Conservation (phyloP, 192 early-diverging fungal species). For the Podila epigama region DNA sequence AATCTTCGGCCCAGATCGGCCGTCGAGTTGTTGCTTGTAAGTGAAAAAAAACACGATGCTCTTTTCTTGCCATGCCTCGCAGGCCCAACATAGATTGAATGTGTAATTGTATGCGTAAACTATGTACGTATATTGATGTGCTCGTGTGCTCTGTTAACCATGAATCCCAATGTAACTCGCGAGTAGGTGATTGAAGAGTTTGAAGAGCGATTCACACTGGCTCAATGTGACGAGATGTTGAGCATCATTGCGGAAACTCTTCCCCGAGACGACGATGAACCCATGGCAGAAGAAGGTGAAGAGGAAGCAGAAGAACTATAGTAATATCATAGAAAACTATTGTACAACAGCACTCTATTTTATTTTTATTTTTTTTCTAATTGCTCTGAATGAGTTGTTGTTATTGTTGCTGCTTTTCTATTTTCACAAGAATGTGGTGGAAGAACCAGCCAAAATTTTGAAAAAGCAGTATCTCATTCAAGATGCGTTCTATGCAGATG, state of each 20-base stretch:
- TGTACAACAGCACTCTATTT: too few species aligned
- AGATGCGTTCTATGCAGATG: too few species aligned
- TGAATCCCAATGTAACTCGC: too few species aligned
- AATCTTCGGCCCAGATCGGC: slow-evolving; percentile 70
- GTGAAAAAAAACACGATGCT: background rate
- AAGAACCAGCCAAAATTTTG: too few species aligned
- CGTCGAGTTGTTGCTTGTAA: slow-evolving; percentile 73
- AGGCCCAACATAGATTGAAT: too few species aligned
- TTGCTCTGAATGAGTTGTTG: too few species aligned
- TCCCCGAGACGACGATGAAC: slow-evolving; percentile 58
- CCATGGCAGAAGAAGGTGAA: slow-evolving; percentile 39
- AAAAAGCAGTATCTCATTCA: too few species aligned
- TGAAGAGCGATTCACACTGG: slow-evolving; percentile 66
- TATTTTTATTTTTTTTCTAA: too few species aligned
- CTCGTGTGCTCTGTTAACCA: background rate
- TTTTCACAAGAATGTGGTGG: too few species aligned
- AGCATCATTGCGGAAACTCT: slow-evolving; percentile 54
- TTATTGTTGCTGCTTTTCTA: too few species aligned
- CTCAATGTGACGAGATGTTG: slow-evolving; percentile 61
- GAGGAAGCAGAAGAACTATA: slow-evolving; percentile 36
- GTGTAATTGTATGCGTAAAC: background rate
- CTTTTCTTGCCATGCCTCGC: too few species aligned
- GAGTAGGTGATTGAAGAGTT: slow-evolving; percentile 80
- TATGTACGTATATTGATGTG: background rate
- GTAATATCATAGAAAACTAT: too few species aligned